These are phyloP conservation scores for Hamamelis virginiana DNA, from an alignment of 164 flowering plant species.

Conservation along the genomic window DNA sequence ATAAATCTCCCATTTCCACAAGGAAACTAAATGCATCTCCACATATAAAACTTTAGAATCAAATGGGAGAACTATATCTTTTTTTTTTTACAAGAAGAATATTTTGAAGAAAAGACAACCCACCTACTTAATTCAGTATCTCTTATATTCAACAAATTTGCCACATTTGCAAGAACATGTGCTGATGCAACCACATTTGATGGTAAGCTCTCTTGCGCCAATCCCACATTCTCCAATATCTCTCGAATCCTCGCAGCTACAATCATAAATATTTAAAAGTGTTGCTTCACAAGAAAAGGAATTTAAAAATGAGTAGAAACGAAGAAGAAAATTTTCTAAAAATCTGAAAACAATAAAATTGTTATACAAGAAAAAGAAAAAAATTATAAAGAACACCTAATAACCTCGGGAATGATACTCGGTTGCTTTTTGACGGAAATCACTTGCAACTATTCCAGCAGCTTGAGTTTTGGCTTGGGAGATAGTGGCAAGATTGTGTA, in stretches of 20 bases:
- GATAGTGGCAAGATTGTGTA: constrained; percentile 61
- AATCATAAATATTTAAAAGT: constrained; percentile 7
- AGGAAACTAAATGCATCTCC: constrained; percentile 53
- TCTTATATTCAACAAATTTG: constrained; percentile 85
- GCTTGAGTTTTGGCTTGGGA: constrained; percentile 81
- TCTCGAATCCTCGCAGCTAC: constrained; percentile 89
- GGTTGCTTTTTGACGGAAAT: constrained; percentile 77
- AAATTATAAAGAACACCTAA: neutral
- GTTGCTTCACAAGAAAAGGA: neutral
- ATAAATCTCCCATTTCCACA: constrained; percentile 89
- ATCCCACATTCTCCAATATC: constrained; percentile 83
- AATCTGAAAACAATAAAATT: too few species aligned
- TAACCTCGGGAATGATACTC: constrained; percentile 89
- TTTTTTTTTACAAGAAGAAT: too few species aligned
- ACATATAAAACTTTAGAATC: too few species aligned
- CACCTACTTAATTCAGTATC: constrained; percentile 97
- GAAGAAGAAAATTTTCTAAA: too few species aligned
- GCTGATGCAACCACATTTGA: constrained; percentile 69
- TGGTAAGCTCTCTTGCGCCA: constrained; percentile 83
- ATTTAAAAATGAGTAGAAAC: neutral
- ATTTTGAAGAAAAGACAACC: constrained; percentile 9
- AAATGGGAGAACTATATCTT: too few species aligned
- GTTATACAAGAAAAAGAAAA: neutral
- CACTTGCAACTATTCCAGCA: constrained; percentile 69
- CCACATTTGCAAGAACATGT: constrained; percentile 85